Conservation (phyloP, 768 basidiomycete genomes). For the Rhodotorula diobovata region DNA sequence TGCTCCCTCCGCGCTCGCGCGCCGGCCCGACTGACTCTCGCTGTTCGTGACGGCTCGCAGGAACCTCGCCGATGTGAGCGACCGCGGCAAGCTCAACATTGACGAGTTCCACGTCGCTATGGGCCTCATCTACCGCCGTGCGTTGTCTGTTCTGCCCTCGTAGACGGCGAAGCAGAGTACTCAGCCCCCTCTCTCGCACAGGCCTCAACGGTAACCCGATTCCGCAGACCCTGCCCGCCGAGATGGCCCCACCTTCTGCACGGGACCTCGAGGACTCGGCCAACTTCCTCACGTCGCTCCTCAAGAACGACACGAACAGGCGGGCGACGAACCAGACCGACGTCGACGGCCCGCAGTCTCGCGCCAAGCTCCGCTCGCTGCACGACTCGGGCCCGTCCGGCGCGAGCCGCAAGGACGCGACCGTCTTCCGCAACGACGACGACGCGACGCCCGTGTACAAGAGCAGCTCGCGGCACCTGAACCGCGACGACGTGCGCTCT, state of each 20-base stretch:
- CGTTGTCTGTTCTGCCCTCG: slow-evolving; percentile 2
- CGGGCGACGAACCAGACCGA: slow-evolving; percentile 54
- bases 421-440: slow-evolving; percentile 77
- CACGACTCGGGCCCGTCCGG: slow-evolving; percentile 29
- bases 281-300: slow-evolving; percentile 76
- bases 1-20: not conserved
- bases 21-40: not conserved
- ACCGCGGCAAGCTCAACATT: slow-evolving; percentile 89
- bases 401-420: slow-evolving; percentile 63
- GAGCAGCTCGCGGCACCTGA: slow-evolving; percentile 73
- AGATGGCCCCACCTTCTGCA: slow-evolving; percentile 86
- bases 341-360: slow-evolving; percentile 57
- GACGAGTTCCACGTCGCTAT: slow-evolving; percentile 98
- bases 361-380: slow-evolving; percentile 68
- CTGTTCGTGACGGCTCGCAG: slow-evolving; percentile 52
- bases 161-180: too few relatives aligned
- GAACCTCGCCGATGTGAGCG: slow-evolving; percentile 85
- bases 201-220: slow-evolving; percentile 87
- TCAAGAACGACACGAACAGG: slow-evolving; percentile 68
- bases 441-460: slow-evolving; percentile 68
- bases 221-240: slow-evolving; percentile 77
- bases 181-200: slow-evolving; percentile 45
- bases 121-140: slow-evolving; percentile 94
- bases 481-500: slow-evolving; percentile 70
- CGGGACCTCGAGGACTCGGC: slow-evolving; percentile 84